Conservation (phyloP, 2,329 filamentous ascomycete genomes). For the Ceratocystis variospora region DNA sequence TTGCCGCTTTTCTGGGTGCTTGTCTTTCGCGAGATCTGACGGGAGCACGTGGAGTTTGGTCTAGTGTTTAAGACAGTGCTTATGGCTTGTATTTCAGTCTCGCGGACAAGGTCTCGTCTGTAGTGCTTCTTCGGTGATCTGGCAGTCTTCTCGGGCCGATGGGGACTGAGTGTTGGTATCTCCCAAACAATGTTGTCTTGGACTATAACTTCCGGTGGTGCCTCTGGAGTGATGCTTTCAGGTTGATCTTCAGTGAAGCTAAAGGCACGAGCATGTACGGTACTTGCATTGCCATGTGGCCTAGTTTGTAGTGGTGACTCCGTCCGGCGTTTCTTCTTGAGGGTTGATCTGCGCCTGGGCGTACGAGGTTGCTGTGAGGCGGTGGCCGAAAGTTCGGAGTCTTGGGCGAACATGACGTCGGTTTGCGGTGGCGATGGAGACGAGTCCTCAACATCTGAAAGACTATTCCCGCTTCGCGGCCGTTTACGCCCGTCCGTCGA, state of each 20-base stretch:
- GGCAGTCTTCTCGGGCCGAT: conserved; percentile 9
- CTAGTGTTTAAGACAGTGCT: conserved; percentile 40
- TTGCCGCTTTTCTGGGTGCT: conserved; percentile 48
- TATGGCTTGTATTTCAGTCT: conserved; percentile 82
- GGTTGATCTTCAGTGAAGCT: conserved; percentile 49
- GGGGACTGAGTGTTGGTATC: conserved; percentile 17
- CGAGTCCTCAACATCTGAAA: conserved; percentile 37
- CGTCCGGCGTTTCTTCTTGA: conserved; percentile 33
- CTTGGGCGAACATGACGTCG: conserved; percentile 21
- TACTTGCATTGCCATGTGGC: neutral
- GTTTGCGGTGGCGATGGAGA: conserved; percentile 25
- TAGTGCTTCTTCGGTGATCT: conserved; percentile 10
- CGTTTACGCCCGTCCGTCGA: conserved; percentile 41
- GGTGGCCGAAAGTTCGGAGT: neutral
- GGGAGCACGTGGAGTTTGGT: conserved; percentile 50
- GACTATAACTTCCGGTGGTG: conserved; percentile 19
- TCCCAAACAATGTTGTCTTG: conserved; percentile 14
- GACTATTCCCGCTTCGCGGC: conserved; percentile 38
- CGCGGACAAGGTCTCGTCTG: conserved; percentile 50
- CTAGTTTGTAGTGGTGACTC: conserved; percentile 33
- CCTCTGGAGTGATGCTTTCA: conserved; percentile 37
- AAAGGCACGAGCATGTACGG: conserved; percentile 33
- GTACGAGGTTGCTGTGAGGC: conserved; percentile 21
- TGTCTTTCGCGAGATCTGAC: conserved; percentile 35
- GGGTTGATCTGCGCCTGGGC: conserved; percentile 20